These are phyloP conservation scores for Ophiostoma himal-ulmi DNA, from an alignment of 2,329 filamentous ascomycete genomes.

Conservation along the genomic window DNA sequence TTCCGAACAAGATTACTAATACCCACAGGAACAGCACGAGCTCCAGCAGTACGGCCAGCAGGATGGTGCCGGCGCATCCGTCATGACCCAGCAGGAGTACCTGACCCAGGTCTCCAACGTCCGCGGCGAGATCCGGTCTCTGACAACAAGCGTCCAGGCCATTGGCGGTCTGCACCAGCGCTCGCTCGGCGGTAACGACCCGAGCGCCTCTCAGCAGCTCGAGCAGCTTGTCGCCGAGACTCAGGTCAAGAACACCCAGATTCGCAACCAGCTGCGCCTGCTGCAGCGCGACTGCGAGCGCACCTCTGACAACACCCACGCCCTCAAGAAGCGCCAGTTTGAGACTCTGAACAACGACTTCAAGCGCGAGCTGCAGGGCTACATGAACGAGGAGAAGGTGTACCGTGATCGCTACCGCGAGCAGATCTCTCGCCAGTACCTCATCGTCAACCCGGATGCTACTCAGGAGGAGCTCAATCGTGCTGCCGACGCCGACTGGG, in stretches of 20 bases:
- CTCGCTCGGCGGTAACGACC: slow-evolving; percentile 60
- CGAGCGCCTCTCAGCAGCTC: slow-evolving; percentile 49
- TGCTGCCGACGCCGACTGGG: slow-evolving; percentile 66
- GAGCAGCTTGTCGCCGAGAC: slow-evolving; percentile 65
- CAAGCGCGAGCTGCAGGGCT: slow-evolving; percentile 63
- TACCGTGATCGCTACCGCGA: slow-evolving; percentile 69
- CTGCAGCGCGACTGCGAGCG: slow-evolving; percentile 65
- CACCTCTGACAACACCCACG: slow-evolving; percentile 54
- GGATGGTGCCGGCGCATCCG: slow-evolving; percentile 27
- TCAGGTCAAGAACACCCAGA: slow-evolving; percentile 65
- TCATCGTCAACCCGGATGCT: slow-evolving; percentile 77
- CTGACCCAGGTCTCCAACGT: slow-evolving; percentile 60
- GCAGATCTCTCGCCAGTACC: slow-evolving; percentile 73
- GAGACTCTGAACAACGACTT: slow-evolving; percentile 66
- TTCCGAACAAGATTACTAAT: not conserved
- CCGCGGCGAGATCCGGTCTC: slow-evolving; percentile 60
- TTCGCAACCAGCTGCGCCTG: slow-evolving; percentile 72
- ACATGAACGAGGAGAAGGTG: slow-evolving; percentile 63
- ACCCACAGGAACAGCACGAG: slow-evolving; percentile 44
- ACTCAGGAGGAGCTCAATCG: slow-evolving; percentile 64
- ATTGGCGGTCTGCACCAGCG: slow-evolving; percentile 68
- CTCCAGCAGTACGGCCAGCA: slow-evolving; percentile 39
- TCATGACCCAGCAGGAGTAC: slow-evolving; percentile 61
- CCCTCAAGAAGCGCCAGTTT: slow-evolving; percentile 64
- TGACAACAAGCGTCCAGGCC: slow-evolving; percentile 60